phyloP scores from a whole-genome alignment of 1,284 basidiomycete species.

The Erythrobasidium hasegawianum region DNA sequence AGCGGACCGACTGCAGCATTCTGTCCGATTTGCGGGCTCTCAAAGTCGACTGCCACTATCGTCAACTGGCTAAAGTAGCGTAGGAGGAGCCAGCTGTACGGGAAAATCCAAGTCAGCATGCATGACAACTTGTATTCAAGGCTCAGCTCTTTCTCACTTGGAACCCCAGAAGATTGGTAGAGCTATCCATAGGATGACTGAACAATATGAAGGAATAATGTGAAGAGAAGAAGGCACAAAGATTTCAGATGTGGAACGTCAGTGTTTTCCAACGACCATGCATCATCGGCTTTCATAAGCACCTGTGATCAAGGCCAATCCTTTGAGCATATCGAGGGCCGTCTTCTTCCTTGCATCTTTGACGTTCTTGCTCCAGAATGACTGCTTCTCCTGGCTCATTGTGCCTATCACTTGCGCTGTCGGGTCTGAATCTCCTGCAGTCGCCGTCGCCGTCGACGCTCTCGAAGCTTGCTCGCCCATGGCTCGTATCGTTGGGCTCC shows the following conservation, averaged over 20 bases:
- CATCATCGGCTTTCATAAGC: too few species aligned
- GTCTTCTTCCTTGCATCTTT: constrained; percentile 15
- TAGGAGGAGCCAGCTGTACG: constrained; percentile 42
- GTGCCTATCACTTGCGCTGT: neutral
- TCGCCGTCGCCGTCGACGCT: too few species aligned
- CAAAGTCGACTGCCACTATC: constrained; percentile 45
- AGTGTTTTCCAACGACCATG: neutral
- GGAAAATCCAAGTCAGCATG: too few species aligned
- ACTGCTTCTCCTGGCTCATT: constrained; percentile 6
- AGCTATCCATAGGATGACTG: constrained; percentile 45
- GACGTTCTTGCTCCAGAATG: constrained; percentile 25
- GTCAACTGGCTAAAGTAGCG: constrained; percentile 41
- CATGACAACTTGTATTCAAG: too few species aligned
- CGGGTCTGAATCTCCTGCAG: too few species aligned
- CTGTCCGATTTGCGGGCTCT: too few species aligned
- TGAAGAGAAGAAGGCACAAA: neutral
- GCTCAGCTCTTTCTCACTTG: constrained; percentile 31
- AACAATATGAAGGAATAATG: neutral
- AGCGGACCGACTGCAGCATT: constrained; percentile 22
- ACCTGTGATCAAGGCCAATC: constrained; percentile 21
- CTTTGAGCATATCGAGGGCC: constrained; percentile 10
- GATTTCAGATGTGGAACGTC: neutral
- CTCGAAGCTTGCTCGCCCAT: neutral
- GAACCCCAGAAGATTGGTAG: constrained; percentile 49
- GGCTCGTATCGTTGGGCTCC: too few species aligned